Base-by-base conservation (phyloP, 1,139 yeast genomes). In the Candida tetrigidarum region DNA sequence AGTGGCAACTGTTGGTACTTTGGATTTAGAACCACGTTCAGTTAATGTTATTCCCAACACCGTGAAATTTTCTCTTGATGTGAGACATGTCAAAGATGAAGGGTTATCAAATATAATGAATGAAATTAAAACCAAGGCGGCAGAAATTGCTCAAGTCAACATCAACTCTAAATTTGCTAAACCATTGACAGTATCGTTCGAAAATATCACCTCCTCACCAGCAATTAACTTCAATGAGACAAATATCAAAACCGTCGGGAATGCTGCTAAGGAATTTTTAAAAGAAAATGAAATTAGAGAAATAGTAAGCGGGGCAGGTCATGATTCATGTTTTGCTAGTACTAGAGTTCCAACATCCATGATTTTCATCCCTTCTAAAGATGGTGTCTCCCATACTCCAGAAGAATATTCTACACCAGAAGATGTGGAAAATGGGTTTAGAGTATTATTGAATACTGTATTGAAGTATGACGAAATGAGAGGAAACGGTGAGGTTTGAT, bases 221-320 rank as follows among this genome's bases (percentile, higher is more conserved):
- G 85, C 87, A 1, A 78, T 83, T 9, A 70, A 76, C 41, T 85
- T 85, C 61, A 67, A 82, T 54, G 57, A 71, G 11, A 66, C 67
- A 4, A 74, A 84, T 55, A 69, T 81, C 43, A 60, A 66, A 2
- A 73, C 83, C 49, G 83, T 84, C 12, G 63, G 68, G 37, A 68
- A 72, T 26, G 69, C 85, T 12, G 83, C 89, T 0, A 51, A 59
- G 19, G 79, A 72, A 33, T 58, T 80, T 23, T 79, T 75, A 47
- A 81, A 81, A 4, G 62, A 64, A 25, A 69, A 66, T 2, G 59
- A 72, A 16, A 64, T 69, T 25, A 63, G 71, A 46, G 72, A 67
- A 28, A 80, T 85, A 42, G 74, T 77, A 38, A 80, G 86, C 53
- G 91, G 91, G 28, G 89, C 90, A 3, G 90, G 88, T 15, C 91